These are phyloP conservation scores for Fusarium liriodendri DNA, from an alignment of 2,329 filamentous ascomycete genomes.

Conservation along the genomic window DNA sequence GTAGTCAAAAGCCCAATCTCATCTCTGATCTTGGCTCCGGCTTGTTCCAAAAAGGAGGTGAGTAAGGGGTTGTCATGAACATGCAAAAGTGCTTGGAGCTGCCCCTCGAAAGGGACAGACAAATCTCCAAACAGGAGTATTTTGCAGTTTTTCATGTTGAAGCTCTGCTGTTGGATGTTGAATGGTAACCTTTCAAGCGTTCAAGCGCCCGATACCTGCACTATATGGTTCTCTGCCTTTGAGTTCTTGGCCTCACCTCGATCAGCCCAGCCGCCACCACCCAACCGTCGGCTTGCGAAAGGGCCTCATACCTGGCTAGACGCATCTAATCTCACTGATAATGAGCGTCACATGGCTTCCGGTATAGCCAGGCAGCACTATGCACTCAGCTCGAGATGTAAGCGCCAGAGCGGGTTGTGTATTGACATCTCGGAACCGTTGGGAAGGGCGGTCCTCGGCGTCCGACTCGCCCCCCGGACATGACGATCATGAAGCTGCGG, in stretches of 20 bases:
- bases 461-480: slow-evolving; percentile 33
- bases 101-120: slow-evolving; percentile 34
- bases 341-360: not conserved
- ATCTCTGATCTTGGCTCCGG: slow-evolving; percentile 32
- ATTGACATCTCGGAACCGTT: slow-evolving; percentile 16
- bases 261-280: not conserved
- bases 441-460: slow-evolving; percentile 29
- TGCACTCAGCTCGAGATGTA: not conserved
- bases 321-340: not conserved
- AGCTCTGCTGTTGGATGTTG: slow-evolving; percentile 1
- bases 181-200: not conserved
- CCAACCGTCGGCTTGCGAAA: not conserved
- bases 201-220: not conserved
- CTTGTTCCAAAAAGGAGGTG: slow-evolving; percentile 39
- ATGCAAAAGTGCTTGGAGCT: slow-evolving; percentile 36
- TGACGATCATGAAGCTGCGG: not conserved
- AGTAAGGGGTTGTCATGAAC: slow-evolving; percentile 38
- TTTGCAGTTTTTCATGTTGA: slow-evolving; percentile 18
- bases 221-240: slow-evolving; percentile 16
- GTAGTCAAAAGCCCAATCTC: slow-evolving; percentile 35
- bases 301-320: not conserved
- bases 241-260: not conserved
- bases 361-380: not conserved
- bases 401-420: slow-evolving; percentile 10
- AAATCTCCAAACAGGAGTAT: slow-evolving; percentile 42